Base-by-base conservation (phyloP, 1,139 yeast species). In the Magnusiomyces sp. region DNA sequence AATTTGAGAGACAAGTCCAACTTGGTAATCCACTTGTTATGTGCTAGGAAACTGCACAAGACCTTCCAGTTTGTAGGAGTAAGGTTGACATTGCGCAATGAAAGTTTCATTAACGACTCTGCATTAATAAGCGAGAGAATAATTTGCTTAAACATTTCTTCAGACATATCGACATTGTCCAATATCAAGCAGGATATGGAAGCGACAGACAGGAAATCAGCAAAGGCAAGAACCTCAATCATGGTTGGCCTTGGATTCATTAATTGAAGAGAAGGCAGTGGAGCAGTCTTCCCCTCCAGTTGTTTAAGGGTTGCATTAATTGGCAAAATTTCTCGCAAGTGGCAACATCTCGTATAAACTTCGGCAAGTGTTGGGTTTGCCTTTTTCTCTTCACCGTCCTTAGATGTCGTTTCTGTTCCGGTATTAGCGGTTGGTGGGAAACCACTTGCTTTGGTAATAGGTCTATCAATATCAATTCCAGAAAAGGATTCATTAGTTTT, bases 271-370 rank as follows among this genome's bases (percentile, higher is more conserved):
- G 82, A 82, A 52, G 83, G 85, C 46, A 90, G 69, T 1, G 96
- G 95, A 42, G 81, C 76, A 0, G 80, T 66, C 60, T 86, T 86
- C 54, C 81, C 81, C 61, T 83, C 85, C 53, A 90, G 74, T 64
- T 90, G 97, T 60, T 83, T 84, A 59, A 88, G 65, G 0, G 95
- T 88, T 0, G 95, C 95, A 1, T 95, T 95, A 53, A 90, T 89
- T 0, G 97, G 97, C 56, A 90, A 68, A 49, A 90, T 90, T 61
- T 90, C 97, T 50, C 97, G 74, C 54, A 90, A 71, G 67, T 90
- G 97, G 62, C 97, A 90, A 64, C 97, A 89, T 56, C 97, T 72
- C 0, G 97, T 87, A 65, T 90, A 90, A 14, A 90, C 71, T 41
- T 81, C 77, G 59, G 86, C 95, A 51, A 87, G 68, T 0, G 55